A percentile compares a stretch with the other conserved stretches of the same genome.
Evolutionary conservation across 2,329 filamentous ascomycete species (phyloP).

Genomic region (Huntiella abstrusa): DNA sequence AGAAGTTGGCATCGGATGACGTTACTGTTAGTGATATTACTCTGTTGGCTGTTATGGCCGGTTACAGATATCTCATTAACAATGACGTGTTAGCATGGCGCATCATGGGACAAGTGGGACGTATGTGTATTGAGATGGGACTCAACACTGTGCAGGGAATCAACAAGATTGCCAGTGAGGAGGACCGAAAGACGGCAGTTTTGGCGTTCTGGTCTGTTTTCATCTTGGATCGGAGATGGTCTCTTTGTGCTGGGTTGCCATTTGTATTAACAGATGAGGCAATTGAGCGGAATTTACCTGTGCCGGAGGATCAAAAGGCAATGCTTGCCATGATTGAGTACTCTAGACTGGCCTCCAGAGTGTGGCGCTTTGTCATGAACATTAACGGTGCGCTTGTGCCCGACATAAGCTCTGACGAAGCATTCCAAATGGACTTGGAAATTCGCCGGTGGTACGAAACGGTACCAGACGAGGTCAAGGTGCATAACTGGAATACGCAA

Average conservation of each 20-base stretch:
- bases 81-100: constrained; percentile 78
- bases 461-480: constrained; percentile 42
- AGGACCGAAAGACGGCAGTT: constrained; percentile 47
- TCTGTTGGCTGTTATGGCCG: constrained; percentile 32
- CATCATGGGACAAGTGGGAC: constrained; percentile 63
- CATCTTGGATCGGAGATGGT: constrained; percentile 71
- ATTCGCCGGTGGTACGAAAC: constrained; percentile 73
- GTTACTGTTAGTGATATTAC: constrained; percentile 29
- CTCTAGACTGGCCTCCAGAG: constrained; percentile 63
- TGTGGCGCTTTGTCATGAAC: constrained; percentile 65
- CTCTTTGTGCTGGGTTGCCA: constrained; percentile 73
- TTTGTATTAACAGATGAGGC: constrained; percentile 74
- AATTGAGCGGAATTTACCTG: constrained; percentile 60
- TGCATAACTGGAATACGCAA: constrained; percentile 38
- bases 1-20: constrained; percentile 37
- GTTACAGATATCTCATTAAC: constrained; percentile 68
- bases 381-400: constrained; percentile 41
- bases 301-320: constrained; percentile 52
- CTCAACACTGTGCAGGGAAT: constrained; percentile 65
- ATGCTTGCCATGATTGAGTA: constrained; percentile 72
- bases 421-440: constrained; percentile 65
- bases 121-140: constrained; percentile 64
- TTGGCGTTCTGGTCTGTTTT: constrained; percentile 77
- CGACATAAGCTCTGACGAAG: constrained; percentile 52
- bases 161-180: constrained; percentile 46